Percentiles rank a stretch among this genome's conserved stretches.
phyloP scores from a whole-genome alignment of 768 basidiomycete genomes.

The Leucosporidium scottii region DNA sequence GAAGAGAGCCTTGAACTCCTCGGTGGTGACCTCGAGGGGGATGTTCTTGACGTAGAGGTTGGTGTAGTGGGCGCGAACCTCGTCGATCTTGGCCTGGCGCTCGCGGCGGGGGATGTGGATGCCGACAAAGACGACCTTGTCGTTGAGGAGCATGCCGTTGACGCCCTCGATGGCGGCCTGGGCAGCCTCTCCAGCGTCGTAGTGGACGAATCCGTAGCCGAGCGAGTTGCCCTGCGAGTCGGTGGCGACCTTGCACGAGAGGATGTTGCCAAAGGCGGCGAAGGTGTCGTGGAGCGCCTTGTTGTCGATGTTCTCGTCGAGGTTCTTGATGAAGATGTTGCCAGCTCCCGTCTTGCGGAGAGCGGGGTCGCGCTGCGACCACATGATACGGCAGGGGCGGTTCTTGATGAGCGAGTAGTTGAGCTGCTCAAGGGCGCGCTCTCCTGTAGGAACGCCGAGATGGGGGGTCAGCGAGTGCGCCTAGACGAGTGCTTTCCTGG shows the following conservation, averaged over 20 bases:
- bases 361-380: conserved; percentile 99
- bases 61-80: conserved; percentile 94
- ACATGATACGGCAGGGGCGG: conserved; percentile 99
- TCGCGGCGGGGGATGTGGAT: conserved; percentile 97
- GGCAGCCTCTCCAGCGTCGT: conserved; percentile 94
- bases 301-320: conserved; percentile 63
- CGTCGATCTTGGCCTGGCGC: conserved; percentile 95
- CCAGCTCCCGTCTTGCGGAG: conserved; percentile 99
- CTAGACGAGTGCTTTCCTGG: too few relatives aligned
- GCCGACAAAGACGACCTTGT: conserved; percentile 99
- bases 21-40: conserved; percentile 70
- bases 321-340: conserved; percentile 99
- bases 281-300: conserved; percentile 99
- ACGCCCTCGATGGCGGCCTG: conserved; percentile 95
- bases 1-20: conserved; percentile 81
- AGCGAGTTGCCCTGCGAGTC: conserved; percentile 93
- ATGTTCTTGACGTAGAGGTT: conserved; percentile 99
- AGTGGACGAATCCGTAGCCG: conserved; percentile 98
- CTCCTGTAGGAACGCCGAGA: conserved; percentile 51
- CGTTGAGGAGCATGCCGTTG: conserved; percentile 98
- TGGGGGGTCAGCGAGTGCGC: too few relatives aligned
- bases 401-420: conserved; percentile 99
- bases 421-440: conserved; percentile 96
- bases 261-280: conserved; percentile 94
- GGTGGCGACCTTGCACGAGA: conserved; percentile 98